Conservation (phyloP, 805 yeast species). For the Yarrowia sp. region DNA sequence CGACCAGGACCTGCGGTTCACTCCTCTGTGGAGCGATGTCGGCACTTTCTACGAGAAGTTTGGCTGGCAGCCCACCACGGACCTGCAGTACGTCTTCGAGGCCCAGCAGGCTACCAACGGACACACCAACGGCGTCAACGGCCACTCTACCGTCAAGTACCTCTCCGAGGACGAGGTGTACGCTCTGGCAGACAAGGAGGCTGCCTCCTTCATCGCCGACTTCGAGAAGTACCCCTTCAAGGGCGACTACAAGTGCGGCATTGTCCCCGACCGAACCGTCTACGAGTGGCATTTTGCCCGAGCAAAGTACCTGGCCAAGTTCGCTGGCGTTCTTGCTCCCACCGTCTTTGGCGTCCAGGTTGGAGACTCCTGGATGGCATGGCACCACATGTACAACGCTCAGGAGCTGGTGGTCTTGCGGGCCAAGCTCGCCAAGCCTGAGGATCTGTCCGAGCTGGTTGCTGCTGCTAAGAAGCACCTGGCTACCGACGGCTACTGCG, state of each 20-base stretch:
- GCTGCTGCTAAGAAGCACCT: slow-evolving; percentile 37
- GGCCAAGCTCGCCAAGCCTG: slow-evolving; percentile 27
- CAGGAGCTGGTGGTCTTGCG: slow-evolving; percentile 32
- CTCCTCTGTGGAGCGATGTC: slow-evolving; percentile 67
- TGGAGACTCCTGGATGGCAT: slow-evolving; percentile 33
- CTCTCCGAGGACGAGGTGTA: background rate
- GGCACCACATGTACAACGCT: slow-evolving; percentile 35
- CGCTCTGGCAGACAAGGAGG: background rate
- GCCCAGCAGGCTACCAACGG: background rate
- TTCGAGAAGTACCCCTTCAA: slow-evolving; percentile 11
- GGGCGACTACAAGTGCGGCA: slow-evolving; percentile 31
- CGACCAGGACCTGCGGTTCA: slow-evolving; percentile 36
- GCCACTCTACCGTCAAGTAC: background rate
- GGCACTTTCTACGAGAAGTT: slow-evolving; percentile 63
- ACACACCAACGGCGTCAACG: background rate
- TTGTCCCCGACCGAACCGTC: slow-evolving; percentile 29
- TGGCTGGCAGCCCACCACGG: slow-evolving; percentile 43
- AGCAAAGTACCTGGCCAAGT: slow-evolving; percentile 32
- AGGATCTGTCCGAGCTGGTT: slow-evolving; percentile 34
- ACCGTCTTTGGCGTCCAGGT: slow-evolving; percentile 33
- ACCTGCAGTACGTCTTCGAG: slow-evolving; percentile 28
- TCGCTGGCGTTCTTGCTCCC: slow-evolving; percentile 29
- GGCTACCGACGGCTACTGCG: slow-evolving; percentile 26
- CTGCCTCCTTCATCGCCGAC: background rate
- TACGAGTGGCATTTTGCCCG: slow-evolving; percentile 32